These are phyloP conservation scores for Aspergillus incahuasiensis DNA, from an alignment of 495 filamentous ascomycete species.

Conservation along the genomic window DNA sequence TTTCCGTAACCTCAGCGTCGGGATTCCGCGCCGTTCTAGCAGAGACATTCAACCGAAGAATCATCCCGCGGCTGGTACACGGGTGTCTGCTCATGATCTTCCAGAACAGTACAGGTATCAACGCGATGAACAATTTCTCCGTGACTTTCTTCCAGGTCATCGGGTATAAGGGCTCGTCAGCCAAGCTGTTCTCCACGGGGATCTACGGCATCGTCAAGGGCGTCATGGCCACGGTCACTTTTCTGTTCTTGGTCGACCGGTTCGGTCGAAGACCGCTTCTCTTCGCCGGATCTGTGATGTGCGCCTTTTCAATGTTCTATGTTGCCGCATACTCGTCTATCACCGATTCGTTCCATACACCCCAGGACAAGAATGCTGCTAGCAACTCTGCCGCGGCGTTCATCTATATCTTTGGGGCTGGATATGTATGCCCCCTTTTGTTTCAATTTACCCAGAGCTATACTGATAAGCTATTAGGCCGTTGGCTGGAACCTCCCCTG, in stretches of 20 bases:
- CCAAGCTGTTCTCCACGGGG: constrained; percentile 40
- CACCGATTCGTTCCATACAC: no score
- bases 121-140: constrained; percentile 64
- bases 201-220: constrained; percentile 52
- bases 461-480: no score
- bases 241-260: constrained; percentile 66
- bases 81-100: constrained; percentile 64
- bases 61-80: constrained; percentile 58
- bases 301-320: not conserved
- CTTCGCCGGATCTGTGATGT: constrained; percentile 53
- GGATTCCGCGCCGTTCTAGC: constrained; percentile 55
- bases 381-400: no score
- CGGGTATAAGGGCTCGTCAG: constrained; percentile 41
- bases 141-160: constrained; percentile 57
- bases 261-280: constrained; percentile 65
- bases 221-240: constrained; percentile 55
- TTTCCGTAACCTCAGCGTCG: constrained; percentile 55
- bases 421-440: no score
- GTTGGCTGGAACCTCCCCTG: no score
- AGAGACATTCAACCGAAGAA: constrained; percentile 19
- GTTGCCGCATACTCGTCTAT: no score
- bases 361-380: no score
- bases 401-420: no score
- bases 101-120: constrained; percentile 64
- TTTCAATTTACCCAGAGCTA: no score